Evolutionary conservation across 805 yeast species (phyloP).

Genomic region (Sugiyamaella valdiviana): DNA sequence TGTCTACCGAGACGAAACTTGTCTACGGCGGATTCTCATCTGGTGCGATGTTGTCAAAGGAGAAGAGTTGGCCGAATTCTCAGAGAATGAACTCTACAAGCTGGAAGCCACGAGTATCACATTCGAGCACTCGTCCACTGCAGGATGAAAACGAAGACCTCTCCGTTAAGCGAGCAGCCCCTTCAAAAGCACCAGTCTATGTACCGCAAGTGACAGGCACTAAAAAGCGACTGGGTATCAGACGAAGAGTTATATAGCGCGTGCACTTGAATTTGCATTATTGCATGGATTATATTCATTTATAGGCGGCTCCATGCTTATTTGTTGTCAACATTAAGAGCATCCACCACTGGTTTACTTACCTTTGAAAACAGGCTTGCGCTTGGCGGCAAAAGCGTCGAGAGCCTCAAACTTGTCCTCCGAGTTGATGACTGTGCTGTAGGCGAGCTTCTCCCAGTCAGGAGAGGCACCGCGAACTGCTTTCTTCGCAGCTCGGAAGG

Average conservation of each 20-base stretch:
- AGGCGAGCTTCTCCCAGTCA: slow-evolving; percentile 24
- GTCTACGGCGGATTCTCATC: background rate
- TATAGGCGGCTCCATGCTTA: no score
- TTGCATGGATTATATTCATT: no score
- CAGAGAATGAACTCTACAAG: background rate
- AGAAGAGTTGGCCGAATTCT: no score
- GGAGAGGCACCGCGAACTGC: slow-evolving; percentile 26
- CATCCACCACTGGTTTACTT: no score
- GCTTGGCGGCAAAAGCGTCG: slow-evolving; percentile 35
- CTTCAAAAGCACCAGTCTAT: background rate
- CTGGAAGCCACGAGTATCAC: no score
- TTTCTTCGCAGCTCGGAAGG: slow-evolving; percentile 26
- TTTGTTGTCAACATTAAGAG: no score
- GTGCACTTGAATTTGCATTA: no score
- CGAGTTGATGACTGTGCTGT: slow-evolving; percentile 24
- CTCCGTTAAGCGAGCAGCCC: background rate
- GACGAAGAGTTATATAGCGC: background rate
- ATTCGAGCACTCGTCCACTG: no score
- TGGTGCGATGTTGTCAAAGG: no score
- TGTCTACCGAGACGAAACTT: background rate
- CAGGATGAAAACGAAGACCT: no score
- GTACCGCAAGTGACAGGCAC: background rate
- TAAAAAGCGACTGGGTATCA: background rate
- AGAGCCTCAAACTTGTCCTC: slow-evolving; percentile 36
- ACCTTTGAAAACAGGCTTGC: slow-evolving; percentile 30